phyloP scores from a whole-genome alignment of 345 rosid species.

The Limnanthes douglasii region DNA sequence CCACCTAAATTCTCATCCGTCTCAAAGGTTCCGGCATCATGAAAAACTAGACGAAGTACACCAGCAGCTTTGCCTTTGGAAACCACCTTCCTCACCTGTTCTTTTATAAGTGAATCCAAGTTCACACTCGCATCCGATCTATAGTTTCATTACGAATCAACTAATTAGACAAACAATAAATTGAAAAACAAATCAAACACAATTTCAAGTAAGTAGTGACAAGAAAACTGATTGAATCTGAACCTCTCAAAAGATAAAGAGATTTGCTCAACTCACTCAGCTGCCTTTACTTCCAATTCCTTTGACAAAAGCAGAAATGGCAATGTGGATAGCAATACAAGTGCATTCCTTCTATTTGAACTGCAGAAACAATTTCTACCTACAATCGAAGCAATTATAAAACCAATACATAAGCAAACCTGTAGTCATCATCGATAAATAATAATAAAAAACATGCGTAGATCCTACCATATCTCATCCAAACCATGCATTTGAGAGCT shows the following conservation, averaged over 20 bases:
- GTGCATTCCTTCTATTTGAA: constrained; percentile 29
- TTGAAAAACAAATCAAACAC: not conserved
- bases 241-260: not conserved
- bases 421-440: not conserved
- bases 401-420: not conserved
- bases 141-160: constrained; percentile 5
- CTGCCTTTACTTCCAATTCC: constrained; percentile 22
- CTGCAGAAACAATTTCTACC: constrained; percentile 10
- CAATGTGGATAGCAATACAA: constrained; percentile 24
- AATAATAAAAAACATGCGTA: not conserved
- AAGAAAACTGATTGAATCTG: not conserved
- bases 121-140: constrained; percentile 23
- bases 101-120: constrained; percentile 21
- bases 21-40: constrained; percentile 95
- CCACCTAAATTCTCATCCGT: constrained; percentile 39
- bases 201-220: not conserved
- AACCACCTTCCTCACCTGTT: constrained; percentile 50
- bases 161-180: not conserved
- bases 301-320: constrained; percentile 31
- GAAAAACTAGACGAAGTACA: constrained; percentile 90
- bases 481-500: not conserved
- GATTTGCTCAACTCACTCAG: constrained; percentile 27
- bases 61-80: constrained; percentile 91
- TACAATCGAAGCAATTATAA: constrained; percentile 1
- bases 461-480: not conserved